Evolutionary conservation across 2,329 filamentous ascomycete species (phyloP).

Genomic region (Ophiocordyceps polyrhachis-furcata): DNA sequence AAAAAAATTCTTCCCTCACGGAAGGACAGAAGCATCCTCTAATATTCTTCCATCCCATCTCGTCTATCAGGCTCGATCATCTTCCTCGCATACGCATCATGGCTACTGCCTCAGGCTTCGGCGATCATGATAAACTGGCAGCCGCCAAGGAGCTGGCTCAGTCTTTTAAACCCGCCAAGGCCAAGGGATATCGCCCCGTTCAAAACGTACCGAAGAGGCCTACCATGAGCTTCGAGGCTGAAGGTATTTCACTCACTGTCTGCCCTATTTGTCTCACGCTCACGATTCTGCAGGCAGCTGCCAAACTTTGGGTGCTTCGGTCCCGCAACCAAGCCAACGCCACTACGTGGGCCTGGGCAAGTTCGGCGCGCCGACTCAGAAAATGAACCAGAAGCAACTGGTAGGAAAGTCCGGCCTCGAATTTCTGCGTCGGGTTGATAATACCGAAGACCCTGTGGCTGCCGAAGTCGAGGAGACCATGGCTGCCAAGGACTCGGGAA

Average conservation of each 20-base stretch:
- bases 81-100: background rate
- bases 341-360: conserved; percentile 3
- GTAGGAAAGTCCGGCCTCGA: conserved; percentile 7
- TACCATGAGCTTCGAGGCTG: background rate
- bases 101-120: conserved; percentile 6
- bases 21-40: too few relatives aligned
- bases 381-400: background rate
- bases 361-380: background rate
- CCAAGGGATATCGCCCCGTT: background rate
- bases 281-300: background rate
- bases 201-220: background rate
- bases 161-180: conserved; percentile 8
- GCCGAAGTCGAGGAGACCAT: background rate
- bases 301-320: background rate
- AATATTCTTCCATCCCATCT: too few relatives aligned
- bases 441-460: background rate
- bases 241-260: background rate
- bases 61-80: too few relatives aligned
- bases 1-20: too few relatives aligned
- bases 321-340: conserved; percentile 6
- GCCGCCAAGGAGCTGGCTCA: conserved; percentile 10
- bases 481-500: background rate
- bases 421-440: conserved; percentile 6
- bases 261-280: background rate
- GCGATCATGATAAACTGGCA: conserved; percentile 9